A percentile compares a stretch with the other conserved stretches of the same genome.
Conservation (phyloP, 257 asterid species). For the Salvia miltiorrhiza region DNA sequence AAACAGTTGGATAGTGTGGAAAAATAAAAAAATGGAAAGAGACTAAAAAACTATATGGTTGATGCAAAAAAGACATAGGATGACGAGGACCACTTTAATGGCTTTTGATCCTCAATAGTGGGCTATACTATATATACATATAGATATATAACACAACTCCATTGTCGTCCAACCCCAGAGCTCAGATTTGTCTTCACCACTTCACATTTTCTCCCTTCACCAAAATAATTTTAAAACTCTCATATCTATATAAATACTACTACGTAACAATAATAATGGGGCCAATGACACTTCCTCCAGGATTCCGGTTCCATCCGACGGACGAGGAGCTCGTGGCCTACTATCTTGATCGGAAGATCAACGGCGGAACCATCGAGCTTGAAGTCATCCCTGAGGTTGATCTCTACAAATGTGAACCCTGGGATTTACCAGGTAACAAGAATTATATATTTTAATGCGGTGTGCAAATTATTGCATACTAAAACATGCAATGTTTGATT, state of each 20-base stretch:
- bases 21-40: neutral
- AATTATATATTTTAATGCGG: no score
- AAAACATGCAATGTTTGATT: neutral
- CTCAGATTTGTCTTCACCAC: neutral
- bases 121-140: neutral
- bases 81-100: constrained; percentile 54
- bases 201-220: neutral
- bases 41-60: constrained; percentile 14
- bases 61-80: constrained; percentile 38
- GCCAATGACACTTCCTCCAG: constrained; percentile 66
- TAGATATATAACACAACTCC: constrained; percentile 23
- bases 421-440: constrained; percentile 81
- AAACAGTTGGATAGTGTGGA: constrained; percentile 17
- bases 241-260: neutral
- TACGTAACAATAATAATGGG: constrained; percentile 25
- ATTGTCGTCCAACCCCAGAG: constrained; percentile 16
- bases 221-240: neutral
- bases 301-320: constrained; percentile 69
- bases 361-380: constrained; percentile 63
- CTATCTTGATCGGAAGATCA: constrained; percentile 64
- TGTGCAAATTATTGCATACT: no score
- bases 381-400: constrained; percentile 68
- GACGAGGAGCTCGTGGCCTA: constrained; percentile 75
- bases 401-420: constrained; percentile 73
- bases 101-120: constrained; percentile 44